A percentile compares a stretch with the other conserved stretches of the same genome.
These are phyloP conservation scores for Elsinoe australis DNA, from an alignment of 2,329 filamentous ascomycete genomes.

Conservation along the genomic window DNA sequence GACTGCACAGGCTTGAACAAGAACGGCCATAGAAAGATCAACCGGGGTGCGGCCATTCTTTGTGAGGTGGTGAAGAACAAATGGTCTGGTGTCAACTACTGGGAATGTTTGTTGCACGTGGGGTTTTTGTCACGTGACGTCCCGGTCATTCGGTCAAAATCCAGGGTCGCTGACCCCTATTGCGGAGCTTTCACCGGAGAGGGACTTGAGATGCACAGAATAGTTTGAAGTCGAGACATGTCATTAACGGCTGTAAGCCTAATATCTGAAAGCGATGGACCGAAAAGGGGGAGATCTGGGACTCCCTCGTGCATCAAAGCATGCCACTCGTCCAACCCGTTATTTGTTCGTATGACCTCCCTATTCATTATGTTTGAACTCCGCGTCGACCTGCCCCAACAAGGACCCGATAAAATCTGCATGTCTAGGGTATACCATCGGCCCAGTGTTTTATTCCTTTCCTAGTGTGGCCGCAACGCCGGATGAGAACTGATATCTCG, in stretches of 20 bases:
- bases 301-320: slow-evolving; percentile 1
- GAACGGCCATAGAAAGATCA: slow-evolving; percentile 43
- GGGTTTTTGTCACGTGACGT: background rate
- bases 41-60: slow-evolving; percentile 37
- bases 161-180: background rate
- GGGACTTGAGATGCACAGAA: no score
- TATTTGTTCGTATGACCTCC: background rate
- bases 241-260: background rate
- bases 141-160: slow-evolving; percentile 1
- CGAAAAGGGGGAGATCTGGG: slow-evolving; percentile 5
- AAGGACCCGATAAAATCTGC: slow-evolving; percentile 5
- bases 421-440: slow-evolving; percentile 16
- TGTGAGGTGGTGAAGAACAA: background rate
- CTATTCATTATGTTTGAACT: slow-evolving; percentile 13
- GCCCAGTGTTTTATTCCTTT: background rate
- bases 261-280: slow-evolving; percentile 10
- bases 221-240: no score
- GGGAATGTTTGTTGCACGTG: slow-evolving; percentile 15
- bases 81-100: background rate
- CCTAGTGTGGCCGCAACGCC: slow-evolving; percentile 1
- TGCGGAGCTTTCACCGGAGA: no score
- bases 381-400: background rate
- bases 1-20: slow-evolving; percentile 33
- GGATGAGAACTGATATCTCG: slow-evolving; percentile 3
- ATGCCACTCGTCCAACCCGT: slow-evolving; percentile 9